Base-by-base conservation (phyloP, 2,329 filamentous ascomycete species). In the Fusarium protoensiforme region DNA sequence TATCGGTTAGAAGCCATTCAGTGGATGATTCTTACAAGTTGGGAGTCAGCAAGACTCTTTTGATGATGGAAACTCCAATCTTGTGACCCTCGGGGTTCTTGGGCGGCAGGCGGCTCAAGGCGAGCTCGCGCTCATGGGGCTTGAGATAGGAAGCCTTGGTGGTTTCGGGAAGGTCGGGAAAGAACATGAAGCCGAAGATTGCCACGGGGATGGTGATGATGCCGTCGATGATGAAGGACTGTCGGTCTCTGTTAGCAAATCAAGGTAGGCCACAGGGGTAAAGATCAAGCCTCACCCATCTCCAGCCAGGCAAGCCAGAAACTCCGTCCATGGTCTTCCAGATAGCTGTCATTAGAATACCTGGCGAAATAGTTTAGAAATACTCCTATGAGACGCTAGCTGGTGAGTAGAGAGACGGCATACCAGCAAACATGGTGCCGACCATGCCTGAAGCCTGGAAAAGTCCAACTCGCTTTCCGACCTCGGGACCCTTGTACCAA, bases 391-490 rank as follows among this genome's bases (percentile, higher is more conserved):
- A 14, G 36, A 6, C 18, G 0, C n/a, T 89, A 71, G 0, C 86
- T 89, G 68, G 89, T 88, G 8, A 14, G 33, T 58, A 43, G 13
- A 8, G 13, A n/a, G n/a, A n/a, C 16, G 56, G 53, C 61, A 39
- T 87, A 0, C 88, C 89, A 4, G 85, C 85, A 65, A 91, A 89
- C 84, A 90, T 87, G 0, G 85, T 88, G 0, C 88, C 89, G 0
- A 87, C 86, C 5, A 89, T 83, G 4, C 88, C 88, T 20, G 87
- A 87, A 9, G 87, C 84, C 18, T 87, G 89, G 77, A 91, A 91
- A 33, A 91, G 86, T 31, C 87, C 88, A 6, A 84, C 86, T 1
- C 89, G 84, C 74, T 91, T 91, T 3, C 87, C 88, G 0, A 91
- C 84, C 18, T 91, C 89, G 9, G 74, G 74, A 0, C 64, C 64